phyloP scores from a whole-genome alignment of 805 yeast genomes.

The Lipomyces yamadae region DNA sequence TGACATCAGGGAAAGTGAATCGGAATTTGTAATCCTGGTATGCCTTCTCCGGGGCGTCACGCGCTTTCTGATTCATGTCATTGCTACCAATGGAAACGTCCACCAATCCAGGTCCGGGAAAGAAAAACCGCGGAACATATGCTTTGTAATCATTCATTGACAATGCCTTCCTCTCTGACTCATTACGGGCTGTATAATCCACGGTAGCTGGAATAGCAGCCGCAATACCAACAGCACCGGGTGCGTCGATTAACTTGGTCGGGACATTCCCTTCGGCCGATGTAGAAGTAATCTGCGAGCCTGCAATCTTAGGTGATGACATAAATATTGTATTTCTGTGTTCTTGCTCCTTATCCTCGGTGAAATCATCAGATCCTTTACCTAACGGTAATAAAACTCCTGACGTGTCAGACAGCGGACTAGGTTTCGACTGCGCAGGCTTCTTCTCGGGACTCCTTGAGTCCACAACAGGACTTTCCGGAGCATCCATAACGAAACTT shows the following conservation, averaged over 20 bases:
- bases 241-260: background rate
- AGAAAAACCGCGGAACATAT: conserved; percentile 24
- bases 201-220: background rate
- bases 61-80: conserved; percentile 18
- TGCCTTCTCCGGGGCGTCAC: conserved; percentile 9
- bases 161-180: conserved; percentile 23
- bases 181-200: background rate
- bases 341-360: background rate
- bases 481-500: conserved; percentile 30
- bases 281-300: background rate
- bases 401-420: background rate
- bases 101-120: conserved; percentile 7
- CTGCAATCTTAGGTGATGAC: background rate
- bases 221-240: background rate
- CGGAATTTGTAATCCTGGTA: conserved; percentile 2
- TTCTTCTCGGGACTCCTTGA: background rate
- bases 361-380: background rate
- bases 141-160: conserved; percentile 26
- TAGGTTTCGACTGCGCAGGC: background rate
- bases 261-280: background rate
- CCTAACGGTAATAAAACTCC: conserved; percentile 1
- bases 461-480: conserved; percentile 14
- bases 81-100: conserved; percentile 7
- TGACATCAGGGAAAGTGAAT: background rate
- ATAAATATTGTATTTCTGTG: background rate